Evolutionary conservation across 202 grass and related monocot species (phyloP), one percentile per base, ranked within the genome.

Genomic region (Hordeum pubiflorum): DNA sequence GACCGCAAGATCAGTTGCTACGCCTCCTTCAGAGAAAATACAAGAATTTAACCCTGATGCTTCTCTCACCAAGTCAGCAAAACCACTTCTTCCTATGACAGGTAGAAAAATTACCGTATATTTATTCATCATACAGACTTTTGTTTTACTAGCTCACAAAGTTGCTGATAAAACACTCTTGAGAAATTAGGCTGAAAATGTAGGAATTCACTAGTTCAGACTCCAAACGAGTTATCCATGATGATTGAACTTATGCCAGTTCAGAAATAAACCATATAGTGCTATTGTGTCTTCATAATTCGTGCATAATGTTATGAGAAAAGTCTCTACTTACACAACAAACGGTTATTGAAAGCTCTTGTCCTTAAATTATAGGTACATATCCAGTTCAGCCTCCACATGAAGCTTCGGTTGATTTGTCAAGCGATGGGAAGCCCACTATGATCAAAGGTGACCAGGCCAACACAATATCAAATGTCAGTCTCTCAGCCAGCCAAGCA

Each of bases 331-430:
- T 73, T 54, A 61, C 62, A 29, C 17, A 18, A 61, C 37, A 60
- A 32, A 33, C 15, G 7, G 13, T 17, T 44, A 66, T 74, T 67
- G 39, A 24, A 15, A 50, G 4, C 5, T 3, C 2, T 9, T 37
- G 7, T 27, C 54, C 48, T 52, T 4, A 75, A 80, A 84, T 76
- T 62, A 58, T 22, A 84, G 86, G 55, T 74, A 69, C n/a, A 23
- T 6, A 74, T 80, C 7, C 75, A 54, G 39, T 80, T 56, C 69
- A 80, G 17, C 9, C 61, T 88, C 24, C 69, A 33, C 7, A 52
- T 46, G 37, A 46, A 83, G 14, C 59, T 75, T 74, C 80, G 5
- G 26, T 73, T 66, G 66, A 83, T 79, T 57, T 73, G 13, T 48
- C 27, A 2, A 57, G 65, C 12, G 26, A 43, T 58, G 73, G 24